phyloP scores from a whole-genome alignment of 768 basidiomycete species.

The Leccinum variicolor region DNA sequence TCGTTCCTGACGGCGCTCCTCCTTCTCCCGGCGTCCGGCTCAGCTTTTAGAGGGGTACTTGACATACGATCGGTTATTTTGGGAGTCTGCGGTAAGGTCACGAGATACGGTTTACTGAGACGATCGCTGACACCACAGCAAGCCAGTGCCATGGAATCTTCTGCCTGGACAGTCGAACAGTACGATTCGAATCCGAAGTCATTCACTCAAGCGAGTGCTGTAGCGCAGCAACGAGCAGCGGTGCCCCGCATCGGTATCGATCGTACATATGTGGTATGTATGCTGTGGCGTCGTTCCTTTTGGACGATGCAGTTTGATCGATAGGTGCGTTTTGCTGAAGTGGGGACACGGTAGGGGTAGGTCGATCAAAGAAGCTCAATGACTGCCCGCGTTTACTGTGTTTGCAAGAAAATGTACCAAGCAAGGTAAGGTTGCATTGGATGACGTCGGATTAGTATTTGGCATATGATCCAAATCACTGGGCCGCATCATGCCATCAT shows the following conservation, averaged over 20 bases:
- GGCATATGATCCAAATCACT: neutral
- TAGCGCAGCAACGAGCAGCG: neutral
- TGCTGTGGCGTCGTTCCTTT: neutral
- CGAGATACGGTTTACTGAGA: neutral
- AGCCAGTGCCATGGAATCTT: neutral
- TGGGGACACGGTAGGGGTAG: neutral
- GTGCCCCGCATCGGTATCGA: neutral
- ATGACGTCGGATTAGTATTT: neutral
- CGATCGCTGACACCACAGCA: neutral
- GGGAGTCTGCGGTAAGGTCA: neutral
- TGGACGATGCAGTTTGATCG: neutral
- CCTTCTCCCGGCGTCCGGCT: neutral
- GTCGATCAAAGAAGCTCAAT: neutral
- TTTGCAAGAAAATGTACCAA: neutral
- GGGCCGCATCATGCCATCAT: neutral
- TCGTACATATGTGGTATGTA: neutral
- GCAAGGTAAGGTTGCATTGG: neutral
- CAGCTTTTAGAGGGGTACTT: neutral
- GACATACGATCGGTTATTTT: neutral
- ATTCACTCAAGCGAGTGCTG: neutral
- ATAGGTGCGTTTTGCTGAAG: neutral
- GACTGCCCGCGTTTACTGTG: neutral
- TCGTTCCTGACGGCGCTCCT: neutral
- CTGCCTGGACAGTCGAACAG: neutral
- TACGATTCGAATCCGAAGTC: neutral